Conservation (phyloP, 495 filamentous ascomycete species). For the Durotheca rogersii region DNA sequence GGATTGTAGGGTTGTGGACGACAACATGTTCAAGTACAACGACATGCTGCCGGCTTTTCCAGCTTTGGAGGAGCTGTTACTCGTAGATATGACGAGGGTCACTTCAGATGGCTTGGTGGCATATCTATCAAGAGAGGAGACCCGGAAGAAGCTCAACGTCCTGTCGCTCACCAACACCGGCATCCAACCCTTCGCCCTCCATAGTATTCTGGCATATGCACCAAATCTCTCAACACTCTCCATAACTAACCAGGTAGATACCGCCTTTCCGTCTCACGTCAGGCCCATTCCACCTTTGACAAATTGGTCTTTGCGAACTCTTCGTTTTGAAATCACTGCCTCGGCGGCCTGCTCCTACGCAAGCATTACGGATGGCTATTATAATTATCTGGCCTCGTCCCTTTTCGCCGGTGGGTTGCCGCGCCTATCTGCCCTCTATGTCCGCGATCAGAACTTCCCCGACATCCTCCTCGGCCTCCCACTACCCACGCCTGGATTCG, state of each 20-base stretch:
- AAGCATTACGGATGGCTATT: constrained; percentile 68
- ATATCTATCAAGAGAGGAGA: constrained; percentile 56
- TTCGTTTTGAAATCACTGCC: constrained; percentile 82
- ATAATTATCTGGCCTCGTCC: constrained; percentile 80
- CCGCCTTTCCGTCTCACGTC: constrained; percentile 59
- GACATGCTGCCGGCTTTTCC: constrained; percentile 67
- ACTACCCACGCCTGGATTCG: constrained; percentile 57
- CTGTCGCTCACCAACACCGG: constrained; percentile 69
- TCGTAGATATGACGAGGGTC: constrained; percentile 67
- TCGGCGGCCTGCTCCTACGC: constrained; percentile 57
- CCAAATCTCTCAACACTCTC: constrained; percentile 64
- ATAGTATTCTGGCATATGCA: constrained; percentile 62
- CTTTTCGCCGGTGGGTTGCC: constrained; percentile 75
- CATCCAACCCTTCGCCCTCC: constrained; percentile 60
- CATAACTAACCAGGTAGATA: constrained; percentile 64
- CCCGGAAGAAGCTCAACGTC: constrained; percentile 54
- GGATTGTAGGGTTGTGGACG: constrained; percentile 66
- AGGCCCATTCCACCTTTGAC: constrained; percentile 60
- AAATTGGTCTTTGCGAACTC: constrained; percentile 63
- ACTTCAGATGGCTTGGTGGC: constrained; percentile 66
- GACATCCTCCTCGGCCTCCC: constrained; percentile 67
- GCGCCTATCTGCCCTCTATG: constrained; percentile 72
- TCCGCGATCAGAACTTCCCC: constrained; percentile 77
- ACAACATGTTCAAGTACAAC: constrained; percentile 66
- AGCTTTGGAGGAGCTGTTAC: constrained; percentile 63